Percentiles rank a stretch among this genome's conserved stretches.
Conservation (phyloP, 1,284 basidiomycete genomes). For the Veloporphyrellus conicus region DNA sequence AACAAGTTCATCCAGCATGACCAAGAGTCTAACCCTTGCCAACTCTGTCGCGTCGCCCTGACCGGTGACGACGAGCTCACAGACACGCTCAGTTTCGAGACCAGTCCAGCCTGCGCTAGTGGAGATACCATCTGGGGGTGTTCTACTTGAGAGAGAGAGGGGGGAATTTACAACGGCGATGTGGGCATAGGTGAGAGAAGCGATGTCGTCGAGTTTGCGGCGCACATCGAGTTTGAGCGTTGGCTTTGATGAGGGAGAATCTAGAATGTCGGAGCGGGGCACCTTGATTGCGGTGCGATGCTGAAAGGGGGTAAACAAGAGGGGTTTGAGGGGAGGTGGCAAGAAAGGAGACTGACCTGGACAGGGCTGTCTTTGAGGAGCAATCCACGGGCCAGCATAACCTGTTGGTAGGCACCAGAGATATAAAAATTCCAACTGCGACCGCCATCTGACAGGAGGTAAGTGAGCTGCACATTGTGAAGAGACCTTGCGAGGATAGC, state of each 20-base stretch:
- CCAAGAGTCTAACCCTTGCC: conserved; percentile 84
- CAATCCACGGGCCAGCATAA: conserved; percentile 85
- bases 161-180: conserved; percentile 86
- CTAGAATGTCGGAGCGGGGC: conserved; percentile 87
- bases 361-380: conserved; percentile 87
- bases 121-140: conserved; percentile 69
- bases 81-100: conserved; percentile 89
- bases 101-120: conserved; percentile 77
- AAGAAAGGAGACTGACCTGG: conserved; percentile 47
- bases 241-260: conserved; percentile 78
- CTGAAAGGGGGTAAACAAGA: conserved; percentile 37
- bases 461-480: conserved; percentile 80
- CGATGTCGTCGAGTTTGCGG: conserved; percentile 87
- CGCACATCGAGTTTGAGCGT: conserved; percentile 84
- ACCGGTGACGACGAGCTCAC: conserved; percentile 89
- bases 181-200: conserved; percentile 80
- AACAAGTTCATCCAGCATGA: conserved; percentile 92
- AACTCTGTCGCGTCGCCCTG: conserved; percentile 85
- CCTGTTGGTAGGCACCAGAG: conserved; percentile 87
- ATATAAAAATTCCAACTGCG: conserved; percentile 86
- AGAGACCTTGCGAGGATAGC: conserved; percentile 74
- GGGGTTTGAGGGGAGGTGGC: conserved; percentile 11
- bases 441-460: conserved; percentile 67
- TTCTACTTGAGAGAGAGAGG: conserved; percentile 63
- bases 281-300: conserved; percentile 86